Evolutionary conservation across 78 protist genomes (phyloP).

Genomic region (Dictyostelium capitatum): DNA sequence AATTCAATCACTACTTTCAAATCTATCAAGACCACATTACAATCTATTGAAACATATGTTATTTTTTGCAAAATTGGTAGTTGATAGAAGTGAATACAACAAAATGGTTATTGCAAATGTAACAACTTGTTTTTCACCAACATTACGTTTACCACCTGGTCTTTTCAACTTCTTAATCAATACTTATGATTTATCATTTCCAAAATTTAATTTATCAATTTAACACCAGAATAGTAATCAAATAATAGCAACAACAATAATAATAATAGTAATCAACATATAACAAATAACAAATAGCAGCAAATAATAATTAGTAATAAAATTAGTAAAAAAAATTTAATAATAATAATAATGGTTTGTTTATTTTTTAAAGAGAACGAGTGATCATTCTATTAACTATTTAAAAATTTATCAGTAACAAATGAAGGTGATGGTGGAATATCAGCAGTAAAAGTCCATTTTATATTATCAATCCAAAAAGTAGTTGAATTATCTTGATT

Average conservation of each 20-base stretch:
- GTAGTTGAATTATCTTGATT: not conserved
- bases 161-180: slow-evolving; percentile 49
- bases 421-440: not conserved
- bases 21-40: slow-evolving; percentile 34
- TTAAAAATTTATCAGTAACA: not conserved
- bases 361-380: too few relatives aligned
- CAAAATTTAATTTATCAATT: slow-evolving; percentile 12
- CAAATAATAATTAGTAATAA: not conserved
- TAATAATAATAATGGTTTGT: too few relatives aligned
- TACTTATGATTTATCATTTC: slow-evolving; percentile 47
- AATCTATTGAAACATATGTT: slow-evolving; percentile 69
- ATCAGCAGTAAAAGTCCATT: not conserved
- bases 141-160: slow-evolving; percentile 59
- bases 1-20: slow-evolving; percentile 2
- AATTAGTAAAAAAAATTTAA: not conserved
- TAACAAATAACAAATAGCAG: not conserved
- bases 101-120: slow-evolving; percentile 76
- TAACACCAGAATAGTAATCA: not conserved
- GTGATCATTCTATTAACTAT: too few relatives aligned
- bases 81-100: slow-evolving; percentile 51
- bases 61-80: slow-evolving; percentile 49
- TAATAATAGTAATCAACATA: not conserved
- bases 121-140: slow-evolving; percentile 72
- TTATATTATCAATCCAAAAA: slow-evolving; percentile 27
- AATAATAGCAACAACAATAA: too few relatives aligned